A percentile compares a stretch with the other conserved stretches of the same genome.
Evolutionary conservation across 768 basidiomycete genomes (phyloP).

Genomic region (Auricularia cornea): DNA sequence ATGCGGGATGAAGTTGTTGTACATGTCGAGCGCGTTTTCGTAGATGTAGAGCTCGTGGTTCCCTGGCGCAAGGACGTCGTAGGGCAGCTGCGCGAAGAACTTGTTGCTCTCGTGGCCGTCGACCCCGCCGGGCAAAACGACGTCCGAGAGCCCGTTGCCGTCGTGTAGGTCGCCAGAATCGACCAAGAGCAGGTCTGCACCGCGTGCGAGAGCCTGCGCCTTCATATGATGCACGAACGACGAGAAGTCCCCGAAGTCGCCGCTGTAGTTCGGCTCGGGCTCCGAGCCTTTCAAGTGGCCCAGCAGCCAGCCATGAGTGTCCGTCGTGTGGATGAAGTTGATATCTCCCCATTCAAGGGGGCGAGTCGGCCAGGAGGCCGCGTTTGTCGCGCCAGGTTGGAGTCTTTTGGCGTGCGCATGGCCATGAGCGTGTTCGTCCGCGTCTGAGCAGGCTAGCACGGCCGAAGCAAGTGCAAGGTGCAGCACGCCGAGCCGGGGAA

Average conservation of each 20-base stretch:
- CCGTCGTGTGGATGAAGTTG: neutral
- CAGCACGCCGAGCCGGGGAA: too few relatives aligned
- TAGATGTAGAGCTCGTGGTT: conserved; percentile 86
- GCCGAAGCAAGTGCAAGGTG: too few relatives aligned
- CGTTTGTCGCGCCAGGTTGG: neutral
- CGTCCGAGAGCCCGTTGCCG: conserved; percentile 73
- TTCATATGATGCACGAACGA: conserved; percentile 86
- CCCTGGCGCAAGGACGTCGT: conserved; percentile 78
- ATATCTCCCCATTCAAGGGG: neutral
- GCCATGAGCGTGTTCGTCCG: neutral
- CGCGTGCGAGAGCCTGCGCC: conserved; percentile 51
- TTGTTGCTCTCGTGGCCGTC: conserved; percentile 41
- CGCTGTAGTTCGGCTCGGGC: conserved; percentile 74
- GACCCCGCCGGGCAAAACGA: conserved; percentile 57
- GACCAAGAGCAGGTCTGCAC: conserved; percentile 76
- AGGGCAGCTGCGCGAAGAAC: conserved; percentile 64
- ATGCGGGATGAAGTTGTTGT: conserved; percentile 56
- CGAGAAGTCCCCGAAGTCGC: conserved; percentile 72
- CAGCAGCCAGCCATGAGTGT: conserved; percentile 50
- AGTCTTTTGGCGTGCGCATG: neutral
- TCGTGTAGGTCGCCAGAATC: conserved; percentile 78
- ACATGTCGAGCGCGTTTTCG: conserved; percentile 58
- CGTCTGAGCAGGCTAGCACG: too few relatives aligned
- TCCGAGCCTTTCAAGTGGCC: conserved; percentile 70
- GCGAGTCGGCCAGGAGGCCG: neutral